Conservation (phyloP, 176 grass and related monocot species). For the Lolium perenne region DNA sequence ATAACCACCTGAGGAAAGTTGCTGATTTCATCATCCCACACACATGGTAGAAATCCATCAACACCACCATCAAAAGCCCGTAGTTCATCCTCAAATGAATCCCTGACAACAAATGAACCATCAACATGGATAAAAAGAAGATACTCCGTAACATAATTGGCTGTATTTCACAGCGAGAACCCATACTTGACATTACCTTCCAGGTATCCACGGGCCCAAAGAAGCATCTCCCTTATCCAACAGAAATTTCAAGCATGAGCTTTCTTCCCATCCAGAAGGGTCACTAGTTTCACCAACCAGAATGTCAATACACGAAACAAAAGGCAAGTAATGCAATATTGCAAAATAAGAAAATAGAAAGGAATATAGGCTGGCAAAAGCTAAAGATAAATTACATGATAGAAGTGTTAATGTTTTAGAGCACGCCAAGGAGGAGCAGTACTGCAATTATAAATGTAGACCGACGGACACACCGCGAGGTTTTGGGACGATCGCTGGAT, state of each 20-base stretch:
- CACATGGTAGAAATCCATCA: constrained; percentile 87
- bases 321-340: constrained; percentile 12
- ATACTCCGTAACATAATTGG: constrained; percentile 2
- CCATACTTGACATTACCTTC: constrained; percentile 71
- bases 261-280: constrained; percentile 94
- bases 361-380: constrained; percentile 27
- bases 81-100: constrained; percentile 98
- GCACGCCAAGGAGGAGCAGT: constrained; percentile 11
- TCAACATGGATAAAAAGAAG: constrained; percentile 29
- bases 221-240: constrained; percentile 95
- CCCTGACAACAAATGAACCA: constrained; percentile 59
- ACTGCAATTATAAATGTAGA: neutral
- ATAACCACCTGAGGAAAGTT: constrained; percentile 89
- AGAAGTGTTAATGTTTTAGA: constrained; percentile 10
- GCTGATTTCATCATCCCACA: constrained; percentile 86
- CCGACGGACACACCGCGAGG: too few species aligned
- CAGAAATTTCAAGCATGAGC: constrained; percentile 91
- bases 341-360: constrained; percentile 21
- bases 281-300: constrained; percentile 62
- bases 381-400: neutral
- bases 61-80: constrained; percentile 83
- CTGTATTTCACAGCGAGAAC: constrained; percentile 38
- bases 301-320: constrained; percentile 38
- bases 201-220: constrained; percentile 92
- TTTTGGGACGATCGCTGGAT: too few species aligned